Evolutionary conservation across 176 grass and related monocot genomes (phyloP).

Genomic region (Ananas comosus): DNA sequence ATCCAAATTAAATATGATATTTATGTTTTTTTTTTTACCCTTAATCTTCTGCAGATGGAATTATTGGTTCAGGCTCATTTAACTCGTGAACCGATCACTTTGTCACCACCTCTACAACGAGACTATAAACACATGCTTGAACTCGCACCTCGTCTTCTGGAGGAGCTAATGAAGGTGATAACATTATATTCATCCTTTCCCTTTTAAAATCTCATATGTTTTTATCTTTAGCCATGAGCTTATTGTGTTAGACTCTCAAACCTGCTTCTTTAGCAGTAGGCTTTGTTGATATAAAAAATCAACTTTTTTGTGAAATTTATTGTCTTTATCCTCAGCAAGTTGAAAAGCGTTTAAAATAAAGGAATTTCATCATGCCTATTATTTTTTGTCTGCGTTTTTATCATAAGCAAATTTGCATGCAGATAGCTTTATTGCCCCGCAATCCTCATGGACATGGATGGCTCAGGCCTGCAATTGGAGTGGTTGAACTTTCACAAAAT

Average conservation of each 20-base stretch:
- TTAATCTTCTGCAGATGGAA: conserved; percentile 67
- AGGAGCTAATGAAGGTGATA: conserved; percentile 84
- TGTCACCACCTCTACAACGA: conserved; percentile 58
- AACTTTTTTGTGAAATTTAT: conserved; percentile 2
- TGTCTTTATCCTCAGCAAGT: background rate
- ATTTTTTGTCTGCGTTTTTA: too few species aligned
- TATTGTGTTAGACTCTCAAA: background rate
- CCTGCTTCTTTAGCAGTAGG: too few species aligned
- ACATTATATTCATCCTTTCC: conserved; percentile 8
- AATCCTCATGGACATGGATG: conserved; percentile 74
- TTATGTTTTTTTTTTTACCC: too few species aligned
- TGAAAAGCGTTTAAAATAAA: too few species aligned
- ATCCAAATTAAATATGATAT: background rate
- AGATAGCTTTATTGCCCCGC: conserved; percentile 91
- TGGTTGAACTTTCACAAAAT: conserved; percentile 95
- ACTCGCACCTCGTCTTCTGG: conserved; percentile 94
- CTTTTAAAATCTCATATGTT: background rate
- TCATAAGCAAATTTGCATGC: conserved; percentile 1
- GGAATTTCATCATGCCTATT: too few species aligned
- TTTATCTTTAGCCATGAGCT: background rate
- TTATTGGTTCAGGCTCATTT: conserved; percentile 92
- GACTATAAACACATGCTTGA: conserved; percentile 97
- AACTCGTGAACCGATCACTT: conserved; percentile 53
- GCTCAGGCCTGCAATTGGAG: conserved; percentile 83
- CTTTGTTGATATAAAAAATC: too few species aligned